Evolutionary conservation across 73 alveolate species (phyloP), one percentile per base, ranked within the genome.

Genomic region (Effrenium voratum): DNA sequence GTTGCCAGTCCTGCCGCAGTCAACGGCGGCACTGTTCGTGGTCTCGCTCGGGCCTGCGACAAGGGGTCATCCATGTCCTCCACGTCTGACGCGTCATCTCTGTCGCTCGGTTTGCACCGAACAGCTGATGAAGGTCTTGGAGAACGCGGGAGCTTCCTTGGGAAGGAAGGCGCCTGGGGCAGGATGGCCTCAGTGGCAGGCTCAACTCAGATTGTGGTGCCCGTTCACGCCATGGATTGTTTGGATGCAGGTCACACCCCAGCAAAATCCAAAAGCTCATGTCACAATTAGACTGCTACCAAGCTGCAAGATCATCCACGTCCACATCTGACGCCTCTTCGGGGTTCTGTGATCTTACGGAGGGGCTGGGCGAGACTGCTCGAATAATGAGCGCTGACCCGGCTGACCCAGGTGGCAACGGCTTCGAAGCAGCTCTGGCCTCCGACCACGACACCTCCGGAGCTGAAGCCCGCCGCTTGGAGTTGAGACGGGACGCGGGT

Each of bases 1-100:
- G n/a, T n/a, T n/a, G n/a, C n/a, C n/a, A n/a, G n/a, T n/a, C n/a
- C n/a, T n/a, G n/a, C n/a, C n/a, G n/a, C 81, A 46, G 81, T 36
- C 72, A 87, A 41, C 5, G 95, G 95, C 47, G 95, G 95, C 45
- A 87, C 95, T 0, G 70, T 84, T 34, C 95, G 95, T 46, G 95
- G 95, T 2, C 95, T 83, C 6, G 46, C 22, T 3, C 95, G 95
- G 1, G 95, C 83, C 57, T 87, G 95, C 84, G 38, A 5, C 38
- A 87, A 66, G 59, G 95, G 95, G 46, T 87, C 95, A 36, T 87
- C 84, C 70, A 45, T 40, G 30, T 66, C 79, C 0, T 8, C 2
- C 34, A 16, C 10, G 28, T 80, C 91, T 68, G 26, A 41, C 46
- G 16, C 44, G n/a, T 15, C 22, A 44, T 59, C n/a, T 52, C 80